phyloP scores from a whole-genome alignment of 352 stramenopile species.

The Phytophthora tubulina region DNA sequence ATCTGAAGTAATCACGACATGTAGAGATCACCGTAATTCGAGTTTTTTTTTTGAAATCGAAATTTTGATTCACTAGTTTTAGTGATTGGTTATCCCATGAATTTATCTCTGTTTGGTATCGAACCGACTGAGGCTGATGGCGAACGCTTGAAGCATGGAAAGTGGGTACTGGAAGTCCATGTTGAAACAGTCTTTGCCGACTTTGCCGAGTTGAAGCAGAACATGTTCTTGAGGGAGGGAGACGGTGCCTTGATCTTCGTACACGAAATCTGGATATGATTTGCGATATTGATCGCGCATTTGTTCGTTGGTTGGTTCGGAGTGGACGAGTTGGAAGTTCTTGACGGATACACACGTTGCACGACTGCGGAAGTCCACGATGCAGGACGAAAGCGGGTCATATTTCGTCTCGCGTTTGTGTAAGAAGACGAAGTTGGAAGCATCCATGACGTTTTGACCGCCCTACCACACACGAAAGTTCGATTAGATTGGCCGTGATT shows the following conservation, averaged over 20 bases:
- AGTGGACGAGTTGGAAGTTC: conserved; percentile 94
- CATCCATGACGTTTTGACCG: conserved; percentile 84
- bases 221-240: conserved; percentile 85
- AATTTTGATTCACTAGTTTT: not conserved
- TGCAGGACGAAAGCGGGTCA: conserved; percentile 91
- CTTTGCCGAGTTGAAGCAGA: conserved; percentile 87
- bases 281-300: conserved; percentile 80
- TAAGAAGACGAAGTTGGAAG: conserved; percentile 81
- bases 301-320: conserved; percentile 71
- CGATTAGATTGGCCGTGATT: conserved; percentile 2
- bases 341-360: conserved; percentile 92
- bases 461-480: conserved; percentile 44
- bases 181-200: conserved; percentile 95
- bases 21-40: too few relatives aligned
- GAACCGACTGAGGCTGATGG: conserved; percentile 93
- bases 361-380: conserved; percentile 93
- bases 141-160: conserved; percentile 93
- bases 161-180: conserved; percentile 95
- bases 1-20: too few relatives aligned
- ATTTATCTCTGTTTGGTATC: conserved; percentile 88
- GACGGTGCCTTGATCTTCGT: conserved; percentile 87
- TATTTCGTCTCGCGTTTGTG: conserved; percentile 92
- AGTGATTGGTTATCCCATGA: not conserved
- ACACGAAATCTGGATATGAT: conserved; percentile 75
- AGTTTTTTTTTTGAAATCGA: too few relatives aligned